phyloP scores from a whole-genome alignment of 352 stramenopile genomes.

The Pythium scleroteichum region DNA sequence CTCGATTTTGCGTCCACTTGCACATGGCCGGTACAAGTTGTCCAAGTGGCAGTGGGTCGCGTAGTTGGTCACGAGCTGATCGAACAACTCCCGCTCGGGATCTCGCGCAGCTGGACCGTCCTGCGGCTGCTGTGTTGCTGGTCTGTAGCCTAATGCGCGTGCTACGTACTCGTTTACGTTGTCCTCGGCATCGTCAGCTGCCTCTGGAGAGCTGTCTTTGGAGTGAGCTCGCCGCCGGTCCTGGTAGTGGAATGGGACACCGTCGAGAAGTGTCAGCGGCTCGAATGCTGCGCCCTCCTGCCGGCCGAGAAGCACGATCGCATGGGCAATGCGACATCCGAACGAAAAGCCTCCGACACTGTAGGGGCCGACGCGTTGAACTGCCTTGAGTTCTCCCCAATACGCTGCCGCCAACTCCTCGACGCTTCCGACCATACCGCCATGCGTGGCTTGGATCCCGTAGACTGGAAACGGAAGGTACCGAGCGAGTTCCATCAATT shows the following conservation, averaged over 20 bases:
- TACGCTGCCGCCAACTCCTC: slow-evolving; percentile 42
- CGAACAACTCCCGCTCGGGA: slow-evolving; percentile 26
- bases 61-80: slow-evolving; percentile 39
- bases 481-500: slow-evolving; percentile 50
- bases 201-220: slow-evolving; percentile 1
- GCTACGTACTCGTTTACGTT: slow-evolving; percentile 22
- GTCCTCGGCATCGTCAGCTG: slow-evolving; percentile 7
- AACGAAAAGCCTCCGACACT: slow-evolving; percentile 63
- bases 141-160: slow-evolving; percentile 15
- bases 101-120: slow-evolving; percentile 22
- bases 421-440: slow-evolving; percentile 19
- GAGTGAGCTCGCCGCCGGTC: neutral
- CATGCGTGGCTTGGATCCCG: slow-evolving; percentile 36
- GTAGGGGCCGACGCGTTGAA: slow-evolving; percentile 41
- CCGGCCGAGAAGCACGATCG: slow-evolving; percentile 34
- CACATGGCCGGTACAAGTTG: slow-evolving; percentile 34
- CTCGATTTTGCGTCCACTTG: slow-evolving; percentile 9
- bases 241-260: slow-evolving; percentile 30
- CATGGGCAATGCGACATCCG: slow-evolving; percentile 54
- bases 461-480: slow-evolving; percentile 38
- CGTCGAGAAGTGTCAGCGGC: slow-evolving; percentile 47
- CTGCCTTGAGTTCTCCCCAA: slow-evolving; percentile 34
- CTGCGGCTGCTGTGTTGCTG: slow-evolving; percentile 11
- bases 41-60: slow-evolving; percentile 43
- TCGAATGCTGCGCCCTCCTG: slow-evolving; percentile 30